A percentile compares a stretch with the other conserved stretches of the same genome.
These are phyloP conservation scores for Penicillium olsonii DNA, from an alignment of 2,329 filamentous ascomycete genomes.

Conservation along the genomic window DNA sequence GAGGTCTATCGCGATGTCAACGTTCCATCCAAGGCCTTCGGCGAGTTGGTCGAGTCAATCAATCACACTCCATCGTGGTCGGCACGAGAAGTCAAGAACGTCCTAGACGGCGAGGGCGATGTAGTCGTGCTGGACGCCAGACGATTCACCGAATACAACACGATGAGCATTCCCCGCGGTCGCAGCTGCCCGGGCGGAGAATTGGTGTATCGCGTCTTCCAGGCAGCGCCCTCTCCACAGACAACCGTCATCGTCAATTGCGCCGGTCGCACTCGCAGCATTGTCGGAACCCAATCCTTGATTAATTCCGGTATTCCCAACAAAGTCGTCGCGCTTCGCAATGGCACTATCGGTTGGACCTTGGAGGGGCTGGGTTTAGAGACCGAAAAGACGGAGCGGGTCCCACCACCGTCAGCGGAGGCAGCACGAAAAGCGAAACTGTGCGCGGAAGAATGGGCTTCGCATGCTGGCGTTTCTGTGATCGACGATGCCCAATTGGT, in stretches of 20 bases:
- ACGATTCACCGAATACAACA: constrained; percentile 33
- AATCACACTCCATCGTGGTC: constrained; percentile 31
- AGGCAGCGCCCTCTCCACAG: constrained; percentile 25
- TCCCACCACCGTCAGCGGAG: constrained; percentile 13
- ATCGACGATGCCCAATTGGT: constrained; percentile 4
- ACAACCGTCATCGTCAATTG: constrained; percentile 35
- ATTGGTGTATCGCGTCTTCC: constrained; percentile 32
- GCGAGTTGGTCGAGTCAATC: constrained; percentile 35
- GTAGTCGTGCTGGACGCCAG: constrained; percentile 32
- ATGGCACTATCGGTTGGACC: constrained; percentile 37
- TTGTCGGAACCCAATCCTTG: constrained; percentile 32
- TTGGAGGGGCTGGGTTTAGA: constrained; percentile 31
- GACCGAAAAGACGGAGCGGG: constrained; percentile 18
- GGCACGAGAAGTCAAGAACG: constrained; percentile 26
- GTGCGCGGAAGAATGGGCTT: constrained; percentile 13
- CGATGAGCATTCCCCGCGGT: constrained; percentile 35
- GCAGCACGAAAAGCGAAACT: constrained; percentile 9
- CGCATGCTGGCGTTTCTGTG: constrained; percentile 9
- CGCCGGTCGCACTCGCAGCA: constrained; percentile 35
- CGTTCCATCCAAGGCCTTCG: constrained; percentile 35
- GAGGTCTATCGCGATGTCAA: constrained; percentile 36
- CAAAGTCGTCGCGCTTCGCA: constrained; percentile 30
- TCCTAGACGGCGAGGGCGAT: constrained; percentile 24
- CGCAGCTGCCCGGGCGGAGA: constrained; percentile 36
- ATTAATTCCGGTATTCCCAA: constrained; percentile 29